phyloP scores from a whole-genome alignment of 352 stramenopile species.

The Chrysophaeum taylorii region DNA sequence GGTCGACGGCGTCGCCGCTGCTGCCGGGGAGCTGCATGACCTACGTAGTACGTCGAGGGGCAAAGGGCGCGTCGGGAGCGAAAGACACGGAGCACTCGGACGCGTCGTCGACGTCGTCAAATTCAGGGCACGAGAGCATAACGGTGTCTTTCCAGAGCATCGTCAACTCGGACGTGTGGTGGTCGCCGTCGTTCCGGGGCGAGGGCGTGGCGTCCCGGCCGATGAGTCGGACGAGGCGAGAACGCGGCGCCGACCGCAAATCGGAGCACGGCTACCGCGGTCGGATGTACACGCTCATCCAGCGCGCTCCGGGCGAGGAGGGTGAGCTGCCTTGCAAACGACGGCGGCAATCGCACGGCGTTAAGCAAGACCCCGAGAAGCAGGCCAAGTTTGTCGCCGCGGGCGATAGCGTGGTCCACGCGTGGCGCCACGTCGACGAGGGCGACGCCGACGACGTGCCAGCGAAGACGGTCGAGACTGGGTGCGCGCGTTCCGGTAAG shows the following conservation, averaged over 20 bases:
- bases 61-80: too few species aligned
- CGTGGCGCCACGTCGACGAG: neutral
- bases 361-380: neutral
- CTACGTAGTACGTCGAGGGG: neutral
- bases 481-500: too few species aligned
- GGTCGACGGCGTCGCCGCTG: neutral
- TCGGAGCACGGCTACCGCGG: slow-evolving; percentile 17
- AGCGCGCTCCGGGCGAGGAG: too few species aligned
- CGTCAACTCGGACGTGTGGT: slow-evolving; percentile 15
- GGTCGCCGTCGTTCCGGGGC: neutral
- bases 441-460: slow-evolving; percentile 8
- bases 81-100: too few species aligned
- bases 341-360: neutral
- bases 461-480: too few species aligned
- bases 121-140: too few species aligned
- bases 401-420: neutral
- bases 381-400: neutral
- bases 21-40: neutral
- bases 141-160: slow-evolving; percentile 19
- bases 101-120: neutral
- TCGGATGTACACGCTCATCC: slow-evolving; percentile 14
- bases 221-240: slow-evolving; percentile 11
- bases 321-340: neutral
- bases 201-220: slow-evolving; percentile 9
- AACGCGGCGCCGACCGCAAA: neutral